These are phyloP conservation scores for Diospyros lotus DNA, from an alignment of 148 eudicot genomes.

Conservation along the genomic window DNA sequence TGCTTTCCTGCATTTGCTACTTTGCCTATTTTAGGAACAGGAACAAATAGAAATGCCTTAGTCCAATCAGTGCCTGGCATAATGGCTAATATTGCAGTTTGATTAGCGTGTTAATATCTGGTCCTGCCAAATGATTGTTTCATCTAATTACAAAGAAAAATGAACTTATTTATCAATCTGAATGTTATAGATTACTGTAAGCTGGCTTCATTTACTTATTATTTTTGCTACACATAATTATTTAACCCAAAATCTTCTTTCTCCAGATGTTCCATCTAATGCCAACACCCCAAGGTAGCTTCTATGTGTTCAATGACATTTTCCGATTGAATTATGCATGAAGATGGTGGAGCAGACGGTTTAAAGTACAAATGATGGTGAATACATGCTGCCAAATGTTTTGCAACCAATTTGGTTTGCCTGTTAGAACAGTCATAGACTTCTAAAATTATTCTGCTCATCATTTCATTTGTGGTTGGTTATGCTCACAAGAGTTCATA, in stretches of 20 bases:
- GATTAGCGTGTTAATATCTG: background rate
- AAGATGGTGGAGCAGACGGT: constrained; percentile 2
- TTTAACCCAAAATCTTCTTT: too few relatives aligned
- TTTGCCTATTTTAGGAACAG: too few relatives aligned
- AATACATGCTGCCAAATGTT: background rate
- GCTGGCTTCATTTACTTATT: background rate
- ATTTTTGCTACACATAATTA: too few relatives aligned
- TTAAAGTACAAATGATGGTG: background rate
- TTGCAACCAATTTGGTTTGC: background rate
- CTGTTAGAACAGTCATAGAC: background rate
- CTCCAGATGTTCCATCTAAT: constrained; percentile 37
- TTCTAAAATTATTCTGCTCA: background rate
- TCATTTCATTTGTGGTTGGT: too few relatives aligned
- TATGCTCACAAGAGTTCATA: too few relatives aligned
- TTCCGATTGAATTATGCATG: constrained; percentile 38
- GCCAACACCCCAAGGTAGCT: constrained; percentile 35
- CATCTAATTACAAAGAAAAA: background rate
- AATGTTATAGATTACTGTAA: background rate
- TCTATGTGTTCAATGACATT: constrained; percentile 37
- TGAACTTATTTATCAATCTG: background rate
- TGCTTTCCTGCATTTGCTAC: too few relatives aligned
- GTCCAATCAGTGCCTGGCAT: background rate
- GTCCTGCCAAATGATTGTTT: too few relatives aligned
- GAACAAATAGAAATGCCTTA: background rate
- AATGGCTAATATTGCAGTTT: background rate